Evolutionary conservation across 768 basidiomycete genomes (phyloP).

Genomic region (Podaxis sp.): DNA sequence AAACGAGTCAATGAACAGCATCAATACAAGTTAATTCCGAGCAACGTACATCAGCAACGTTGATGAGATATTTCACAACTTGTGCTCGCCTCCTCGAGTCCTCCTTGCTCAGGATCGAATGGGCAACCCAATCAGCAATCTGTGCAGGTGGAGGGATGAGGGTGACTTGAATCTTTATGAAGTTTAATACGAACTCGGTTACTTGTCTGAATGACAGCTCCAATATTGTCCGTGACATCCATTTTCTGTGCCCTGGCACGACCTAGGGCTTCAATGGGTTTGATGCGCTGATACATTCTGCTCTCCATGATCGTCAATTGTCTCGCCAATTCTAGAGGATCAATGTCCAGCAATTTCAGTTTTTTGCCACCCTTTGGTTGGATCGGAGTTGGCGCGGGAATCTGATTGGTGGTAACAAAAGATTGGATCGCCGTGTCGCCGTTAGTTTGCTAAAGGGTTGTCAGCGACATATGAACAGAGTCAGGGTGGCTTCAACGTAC

Average conservation of each 20-base stretch:
- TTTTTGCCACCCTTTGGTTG: constrained; percentile 68
- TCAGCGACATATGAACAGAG: constrained; percentile 9
- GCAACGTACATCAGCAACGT: constrained; percentile 79
- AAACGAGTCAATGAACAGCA: constrained; percentile 1
- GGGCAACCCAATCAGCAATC: constrained; percentile 94
- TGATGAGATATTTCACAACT: constrained; percentile 87
- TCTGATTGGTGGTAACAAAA: constrained; percentile 50
- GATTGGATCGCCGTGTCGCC: constrained; percentile 61
- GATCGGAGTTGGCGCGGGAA: constrained; percentile 73
- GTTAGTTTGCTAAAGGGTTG: constrained; percentile 29
- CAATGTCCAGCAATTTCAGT: constrained; percentile 82
- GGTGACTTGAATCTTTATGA: neutral
- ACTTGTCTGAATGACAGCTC: constrained; percentile 81
- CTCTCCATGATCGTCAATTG: constrained; percentile 94
- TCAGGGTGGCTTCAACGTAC: constrained; percentile 43
- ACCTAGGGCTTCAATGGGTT: constrained; percentile 86
- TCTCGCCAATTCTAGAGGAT: constrained; percentile 85
- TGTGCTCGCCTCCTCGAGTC: constrained; percentile 81
- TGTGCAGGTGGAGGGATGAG: constrained; percentile 25
- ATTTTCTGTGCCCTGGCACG: constrained; percentile 75
- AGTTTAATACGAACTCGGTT: constrained; percentile 59
- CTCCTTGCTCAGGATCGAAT: constrained; percentile 75
- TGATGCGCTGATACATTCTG: constrained; percentile 81
- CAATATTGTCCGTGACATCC: constrained; percentile 80
- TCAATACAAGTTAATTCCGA: neutral